Base-by-base conservation (phyloP, 164 flowering plant genomes). In the Houttuynia cordata region DNA sequence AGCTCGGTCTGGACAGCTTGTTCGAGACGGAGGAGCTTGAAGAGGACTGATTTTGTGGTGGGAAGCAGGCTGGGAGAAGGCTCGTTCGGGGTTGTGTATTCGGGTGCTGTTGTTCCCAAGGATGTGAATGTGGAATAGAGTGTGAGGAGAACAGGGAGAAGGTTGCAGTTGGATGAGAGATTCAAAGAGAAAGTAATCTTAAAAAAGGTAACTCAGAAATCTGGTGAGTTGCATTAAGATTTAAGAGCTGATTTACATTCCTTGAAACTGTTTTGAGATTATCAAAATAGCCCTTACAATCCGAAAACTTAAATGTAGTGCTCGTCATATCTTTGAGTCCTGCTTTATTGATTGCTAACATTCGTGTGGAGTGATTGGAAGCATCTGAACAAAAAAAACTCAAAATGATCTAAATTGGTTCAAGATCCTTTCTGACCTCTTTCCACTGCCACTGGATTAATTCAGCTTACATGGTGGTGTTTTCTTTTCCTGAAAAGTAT, bases 31-130 rank as follows among this genome's bases (percentile, higher is more conserved):
- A 76, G 93, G 71, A 81, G 71, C 57, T 75, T 83, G 73, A 90
- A 83, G 74, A 85, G 75, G 68, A 64, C 74, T 57, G 93, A 93
- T 74, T 90, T 93, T 67, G 62, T 90, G 60, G 57, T 90, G 37
- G 86, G 85, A 45, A 72, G 79, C 19, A 81, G 73, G 60, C 21
- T 93, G 37, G 99, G 99, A 0, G 99, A 93, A 77, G 99, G 99
- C 47, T 82, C 92, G 19, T 93, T 90, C 67, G 97, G 99, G 25
- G 69, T 90, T 62, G 99, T 93, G 52, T 93, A 88, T 71, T 77
- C 86, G 19, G 99, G 96, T 24, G 85, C 67, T 2, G 53, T 93
- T 62, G 88, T 90, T 51, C 99, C 97, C 0, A 86, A 82, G 74
- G 78, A 80, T 75, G 79, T 71, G 51, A 72, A 24, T 52, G 71